phyloP scores from a whole-genome alignment of 306 rosid genomes.

The Potentilla sterilis region DNA sequence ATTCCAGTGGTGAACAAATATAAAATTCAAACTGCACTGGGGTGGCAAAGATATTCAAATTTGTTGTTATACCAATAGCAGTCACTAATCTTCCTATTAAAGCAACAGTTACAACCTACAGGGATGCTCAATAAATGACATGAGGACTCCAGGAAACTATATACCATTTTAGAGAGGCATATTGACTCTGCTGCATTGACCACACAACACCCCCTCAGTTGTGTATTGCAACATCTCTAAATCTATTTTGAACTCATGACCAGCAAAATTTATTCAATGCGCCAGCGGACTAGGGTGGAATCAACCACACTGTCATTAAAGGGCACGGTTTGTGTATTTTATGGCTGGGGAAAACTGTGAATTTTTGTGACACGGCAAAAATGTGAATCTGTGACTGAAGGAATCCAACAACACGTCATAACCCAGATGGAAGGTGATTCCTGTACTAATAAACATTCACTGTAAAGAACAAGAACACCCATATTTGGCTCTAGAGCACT shows the following conservation, averaged over 20 bases:
- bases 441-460: background rate
- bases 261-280: background rate
- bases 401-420: too few relatives aligned
- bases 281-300: background rate
- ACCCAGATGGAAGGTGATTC: too few relatives aligned
- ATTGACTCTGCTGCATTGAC: slow-evolving; percentile 6
- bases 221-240: background rate
- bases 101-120: slow-evolving; percentile 4
- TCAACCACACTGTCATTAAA: background rate
- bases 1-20: slow-evolving; percentile 3
- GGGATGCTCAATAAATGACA: slow-evolving; percentile 15
- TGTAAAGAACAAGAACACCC: background rate
- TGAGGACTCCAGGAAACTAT: slow-evolving; percentile 8
- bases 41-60: slow-evolving; percentile 20
- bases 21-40: background rate
- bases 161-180: slow-evolving; percentile 1
- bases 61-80: slow-evolving; percentile 12
- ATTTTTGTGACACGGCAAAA: too few relatives aligned
- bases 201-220: background rate
- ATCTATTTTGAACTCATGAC: background rate
- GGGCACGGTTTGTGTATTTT: background rate
- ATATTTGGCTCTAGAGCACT: background rate
- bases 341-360: background rate
- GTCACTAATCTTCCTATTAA: slow-evolving; percentile 14
- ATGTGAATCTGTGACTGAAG: too few relatives aligned